Conservation (phyloP, 306 rosid species). For the Chamaecrista fasciculata region DNA sequence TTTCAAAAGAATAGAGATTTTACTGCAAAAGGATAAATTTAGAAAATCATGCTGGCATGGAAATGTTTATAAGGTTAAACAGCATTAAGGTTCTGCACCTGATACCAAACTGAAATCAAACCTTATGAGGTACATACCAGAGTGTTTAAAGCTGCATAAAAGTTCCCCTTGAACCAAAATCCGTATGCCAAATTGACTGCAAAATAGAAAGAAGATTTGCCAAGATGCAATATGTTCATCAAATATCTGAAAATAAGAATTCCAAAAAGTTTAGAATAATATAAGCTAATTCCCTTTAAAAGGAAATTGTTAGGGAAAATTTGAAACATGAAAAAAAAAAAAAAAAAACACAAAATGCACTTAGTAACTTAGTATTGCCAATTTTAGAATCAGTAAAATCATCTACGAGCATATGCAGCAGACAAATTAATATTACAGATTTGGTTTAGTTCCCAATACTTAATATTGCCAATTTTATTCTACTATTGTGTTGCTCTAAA, state of each 20-base stretch:
- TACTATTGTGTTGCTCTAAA: no score
- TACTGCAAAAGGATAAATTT: neutral
- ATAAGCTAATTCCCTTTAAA: slow-evolving; percentile 4
- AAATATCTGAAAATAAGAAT: neutral
- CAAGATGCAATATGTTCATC: neutral
- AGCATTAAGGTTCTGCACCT: neutral
- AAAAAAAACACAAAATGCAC: neutral
- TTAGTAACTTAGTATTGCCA: neutral
- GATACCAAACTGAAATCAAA: slow-evolving; percentile 28
- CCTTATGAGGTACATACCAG: slow-evolving; percentile 49
- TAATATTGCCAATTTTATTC: no score
- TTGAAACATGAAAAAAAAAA: slow-evolving; percentile 4
- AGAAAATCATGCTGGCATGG: neutral
- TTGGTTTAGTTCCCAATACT: no score
- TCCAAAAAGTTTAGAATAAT: neutral
- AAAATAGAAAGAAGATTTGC: slow-evolving; percentile 29
- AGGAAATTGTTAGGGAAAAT: neutral
- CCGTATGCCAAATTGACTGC: slow-evolving; percentile 92
- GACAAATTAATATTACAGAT: neutral
- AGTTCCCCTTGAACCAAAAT: slow-evolving; percentile 67
- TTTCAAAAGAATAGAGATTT: neutral
- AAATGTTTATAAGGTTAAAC: neutral
- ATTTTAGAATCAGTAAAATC: neutral
- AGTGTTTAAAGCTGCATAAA: slow-evolving; percentile 69
- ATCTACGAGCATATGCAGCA: neutral